Conservation (phyloP, 1,139 yeast genomes). For the Geotrichum australiense region DNA sequence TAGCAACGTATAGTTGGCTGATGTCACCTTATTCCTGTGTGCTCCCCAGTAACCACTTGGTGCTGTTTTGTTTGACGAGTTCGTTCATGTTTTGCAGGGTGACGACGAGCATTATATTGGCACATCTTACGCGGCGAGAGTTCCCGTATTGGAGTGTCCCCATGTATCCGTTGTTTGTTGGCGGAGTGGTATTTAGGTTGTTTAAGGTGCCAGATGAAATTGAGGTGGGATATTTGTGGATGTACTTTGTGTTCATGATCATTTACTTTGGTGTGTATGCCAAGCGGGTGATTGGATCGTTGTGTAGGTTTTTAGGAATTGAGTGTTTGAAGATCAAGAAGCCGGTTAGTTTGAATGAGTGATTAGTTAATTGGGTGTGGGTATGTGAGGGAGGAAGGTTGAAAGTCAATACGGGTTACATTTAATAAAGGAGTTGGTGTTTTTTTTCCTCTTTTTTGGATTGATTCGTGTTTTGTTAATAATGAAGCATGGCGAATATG, state of each 20-base stretch:
- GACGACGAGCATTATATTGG: slow-evolving; percentile 47
- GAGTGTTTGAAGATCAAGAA: slow-evolving; percentile 34
- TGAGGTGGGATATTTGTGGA: slow-evolving; percentile 34
- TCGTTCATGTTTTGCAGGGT: slow-evolving; percentile 70
- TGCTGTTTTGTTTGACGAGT: slow-evolving; percentile 52
- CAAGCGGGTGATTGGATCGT: slow-evolving; percentile 32
- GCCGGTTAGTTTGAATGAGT: neutral
- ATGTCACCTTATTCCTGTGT: slow-evolving; percentile 34
- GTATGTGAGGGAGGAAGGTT: neutral
- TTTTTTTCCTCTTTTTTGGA: too few species aligned
- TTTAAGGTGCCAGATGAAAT: slow-evolving; percentile 16
- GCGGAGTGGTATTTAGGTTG: slow-evolving; percentile 31
- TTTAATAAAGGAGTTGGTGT: too few species aligned
- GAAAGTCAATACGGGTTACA: too few species aligned
- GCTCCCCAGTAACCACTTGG: slow-evolving; percentile 41
- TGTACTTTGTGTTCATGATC: slow-evolving; percentile 26
- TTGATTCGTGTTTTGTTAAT: too few species aligned
- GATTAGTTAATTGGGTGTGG: neutral
- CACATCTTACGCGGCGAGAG: slow-evolving; percentile 61
- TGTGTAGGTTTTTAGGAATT: slow-evolving; percentile 36
- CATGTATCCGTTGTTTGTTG: slow-evolving; percentile 33
- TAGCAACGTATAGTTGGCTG: slow-evolving; percentile 33
- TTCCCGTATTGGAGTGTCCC: slow-evolving; percentile 48
- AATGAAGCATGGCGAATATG: too few species aligned
- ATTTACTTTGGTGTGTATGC: slow-evolving; percentile 35